Evolutionary conservation across 805 yeast genomes (phyloP).

Genomic region (Isabelozyma gotoi): DNA sequence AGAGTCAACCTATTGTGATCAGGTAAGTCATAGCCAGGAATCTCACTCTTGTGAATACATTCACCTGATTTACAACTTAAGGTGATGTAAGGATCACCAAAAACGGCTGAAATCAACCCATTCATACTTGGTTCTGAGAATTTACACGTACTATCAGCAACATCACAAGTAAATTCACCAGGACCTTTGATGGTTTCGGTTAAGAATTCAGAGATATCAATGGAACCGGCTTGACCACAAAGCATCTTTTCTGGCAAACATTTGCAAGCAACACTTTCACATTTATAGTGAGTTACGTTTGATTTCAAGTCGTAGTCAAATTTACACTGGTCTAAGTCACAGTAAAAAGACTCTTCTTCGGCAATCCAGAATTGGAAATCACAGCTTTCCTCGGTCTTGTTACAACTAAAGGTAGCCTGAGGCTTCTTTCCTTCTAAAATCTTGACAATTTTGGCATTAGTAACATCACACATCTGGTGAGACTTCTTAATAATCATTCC

Average conservation of each 20-base stretch:
- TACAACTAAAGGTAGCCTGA: constrained; percentile 90
- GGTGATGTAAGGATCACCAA: constrained; percentile 92
- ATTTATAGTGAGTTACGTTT: constrained; percentile 74
- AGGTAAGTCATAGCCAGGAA: constrained; percentile 86
- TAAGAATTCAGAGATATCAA: constrained; percentile 90
- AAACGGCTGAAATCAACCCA: constrained; percentile 81
- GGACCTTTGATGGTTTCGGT: constrained; percentile 91
- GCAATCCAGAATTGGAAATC: constrained; percentile 97
- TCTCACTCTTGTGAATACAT: constrained; percentile 87
- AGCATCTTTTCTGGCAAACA: constrained; percentile 92
- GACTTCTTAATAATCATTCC: constrained; percentile 80
- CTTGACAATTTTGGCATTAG: constrained; percentile 80
- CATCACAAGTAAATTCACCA: constrained; percentile 84
- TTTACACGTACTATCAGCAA: constrained; percentile 57
- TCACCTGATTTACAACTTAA: constrained; percentile 83
- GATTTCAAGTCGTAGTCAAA: constrained; percentile 60
- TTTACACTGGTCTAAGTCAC: constrained; percentile 75
- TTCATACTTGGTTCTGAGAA: constrained; percentile 97
- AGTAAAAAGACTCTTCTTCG: constrained; percentile 83
- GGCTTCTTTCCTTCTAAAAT: constrained; percentile 81
- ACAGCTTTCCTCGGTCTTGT: constrained; percentile 62
- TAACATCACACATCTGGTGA: constrained; percentile 93
- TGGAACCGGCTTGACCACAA: constrained; percentile 92
- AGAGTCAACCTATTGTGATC: constrained; percentile 44
- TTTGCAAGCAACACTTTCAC: constrained; percentile 77